Conservation (phyloP, 257 asterid genomes). For the Primulina tabacum region DNA sequence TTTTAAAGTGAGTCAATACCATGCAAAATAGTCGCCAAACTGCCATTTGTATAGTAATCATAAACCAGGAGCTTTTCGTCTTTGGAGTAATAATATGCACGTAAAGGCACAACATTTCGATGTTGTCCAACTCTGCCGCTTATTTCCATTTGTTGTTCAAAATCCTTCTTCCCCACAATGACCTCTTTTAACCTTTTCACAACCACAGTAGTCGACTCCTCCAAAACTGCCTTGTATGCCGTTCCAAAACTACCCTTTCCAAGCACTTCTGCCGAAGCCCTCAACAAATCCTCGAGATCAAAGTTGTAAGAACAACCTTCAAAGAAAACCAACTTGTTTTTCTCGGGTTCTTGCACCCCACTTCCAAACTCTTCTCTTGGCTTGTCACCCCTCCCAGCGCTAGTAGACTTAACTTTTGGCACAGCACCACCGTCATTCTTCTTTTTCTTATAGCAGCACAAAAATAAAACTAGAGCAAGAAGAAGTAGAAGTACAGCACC, state of each 20-base stretch:
- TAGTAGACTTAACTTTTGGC: constrained; percentile 63
- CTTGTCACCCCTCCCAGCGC: constrained; percentile 68
- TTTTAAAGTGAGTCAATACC: constrained; percentile 39
- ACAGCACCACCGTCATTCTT: constrained; percentile 32
- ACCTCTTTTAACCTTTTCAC: constrained; percentile 92
- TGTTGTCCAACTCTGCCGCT: constrained; percentile 85
- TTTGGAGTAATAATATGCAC: constrained; percentile 95
- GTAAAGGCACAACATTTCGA: constrained; percentile 64
- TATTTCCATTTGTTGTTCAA: constrained; percentile 93
- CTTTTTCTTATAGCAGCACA: constrained; percentile 58
- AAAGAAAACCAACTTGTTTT: constrained; percentile 81
- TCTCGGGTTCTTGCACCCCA: constrained; percentile 87
- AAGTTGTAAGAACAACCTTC: constrained; percentile 88
- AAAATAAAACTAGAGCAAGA: constrained; percentile 37
- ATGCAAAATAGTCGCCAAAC: constrained; percentile 74
- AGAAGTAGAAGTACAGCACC: constrained; percentile 58
- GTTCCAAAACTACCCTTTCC: constrained; percentile 97
- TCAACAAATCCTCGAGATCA: constrained; percentile 87
- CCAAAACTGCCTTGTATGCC: constrained; percentile 85
- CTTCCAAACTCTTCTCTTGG: constrained; percentile 89
- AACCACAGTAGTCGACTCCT: constrained; percentile 88
- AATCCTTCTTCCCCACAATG: constrained; percentile 81
- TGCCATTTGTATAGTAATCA: constrained; percentile 70
- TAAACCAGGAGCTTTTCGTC: constrained; percentile 90
- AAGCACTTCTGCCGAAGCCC: constrained; percentile 93